A percentile compares a stretch with the other conserved stretches of the same genome.
Conservation (phyloP, 192 early-diverging fungal species). For the Backusella liffmaniae region DNA sequence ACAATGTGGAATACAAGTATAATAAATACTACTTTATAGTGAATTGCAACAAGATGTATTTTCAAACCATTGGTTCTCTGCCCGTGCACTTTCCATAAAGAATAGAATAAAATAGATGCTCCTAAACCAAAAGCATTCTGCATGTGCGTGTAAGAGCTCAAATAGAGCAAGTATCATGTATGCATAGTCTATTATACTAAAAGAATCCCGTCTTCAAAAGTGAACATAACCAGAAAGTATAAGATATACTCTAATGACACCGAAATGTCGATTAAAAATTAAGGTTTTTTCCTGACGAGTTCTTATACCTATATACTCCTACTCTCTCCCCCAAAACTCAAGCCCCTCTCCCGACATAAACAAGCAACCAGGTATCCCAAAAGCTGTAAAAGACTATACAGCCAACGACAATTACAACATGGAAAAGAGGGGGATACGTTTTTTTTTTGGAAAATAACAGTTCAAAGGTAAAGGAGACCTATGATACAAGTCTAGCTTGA, state of each 20-base stretch:
- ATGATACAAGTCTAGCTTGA: background rate
- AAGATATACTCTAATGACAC: background rate
- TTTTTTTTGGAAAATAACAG: background rate
- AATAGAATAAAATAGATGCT: background rate
- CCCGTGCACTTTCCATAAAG: conserved; percentile 5
- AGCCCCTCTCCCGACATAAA: background rate
- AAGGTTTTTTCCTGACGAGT: conserved; percentile 9
- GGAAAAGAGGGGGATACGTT: background rate
- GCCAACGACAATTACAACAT: background rate
- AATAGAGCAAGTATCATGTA: conserved; percentile 2
- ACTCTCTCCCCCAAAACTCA: background rate
- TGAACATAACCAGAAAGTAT: background rate
- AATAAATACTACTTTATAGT: background rate
- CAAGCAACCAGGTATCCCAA: conserved; percentile 3
- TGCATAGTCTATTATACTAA: conserved; percentile 8
- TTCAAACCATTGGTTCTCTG: background rate
- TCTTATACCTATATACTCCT: background rate
- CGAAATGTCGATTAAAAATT: background rate
- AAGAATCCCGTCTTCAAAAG: background rate
- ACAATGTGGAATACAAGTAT: background rate
- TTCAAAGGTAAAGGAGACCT: background rate
- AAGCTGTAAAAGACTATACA: background rate
- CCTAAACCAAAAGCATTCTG: conserved; percentile 6
- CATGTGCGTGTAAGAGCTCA: conserved; percentile 10
- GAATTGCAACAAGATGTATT: background rate